phyloP scores from a whole-genome alignment of 305 asterid species.

The Caryopteris hybrid region DNA sequence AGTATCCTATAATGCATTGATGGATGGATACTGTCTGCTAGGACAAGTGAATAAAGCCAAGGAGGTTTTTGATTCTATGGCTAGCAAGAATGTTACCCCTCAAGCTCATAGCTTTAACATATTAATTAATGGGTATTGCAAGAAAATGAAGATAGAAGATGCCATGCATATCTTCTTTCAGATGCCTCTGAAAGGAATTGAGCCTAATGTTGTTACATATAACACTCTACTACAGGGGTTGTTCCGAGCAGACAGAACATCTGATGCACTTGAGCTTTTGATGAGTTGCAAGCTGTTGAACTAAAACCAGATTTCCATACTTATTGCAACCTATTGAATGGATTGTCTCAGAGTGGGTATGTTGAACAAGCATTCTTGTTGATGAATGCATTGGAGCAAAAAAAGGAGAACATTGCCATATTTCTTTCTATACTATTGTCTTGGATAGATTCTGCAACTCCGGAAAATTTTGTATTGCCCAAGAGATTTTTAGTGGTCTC shows the following conservation, averaged over 20 bases:
- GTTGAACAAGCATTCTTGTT: background rate
- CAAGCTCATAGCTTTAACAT: background rate
- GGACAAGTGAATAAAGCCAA: background rate
- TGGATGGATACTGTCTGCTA: too few relatives aligned
- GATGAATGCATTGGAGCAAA: background rate
- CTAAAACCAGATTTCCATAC: background rate
- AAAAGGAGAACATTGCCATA: background rate
- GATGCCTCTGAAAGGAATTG: too few relatives aligned
- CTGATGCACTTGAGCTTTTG: background rate
- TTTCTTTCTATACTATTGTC: background rate
- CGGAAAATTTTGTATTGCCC: background rate
- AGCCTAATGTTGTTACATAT: background rate
- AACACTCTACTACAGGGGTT: background rate
- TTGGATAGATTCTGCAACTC: conserved; percentile 13
- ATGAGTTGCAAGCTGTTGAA: conserved; percentile 10
- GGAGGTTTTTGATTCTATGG: background rate
- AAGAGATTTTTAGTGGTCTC: too few relatives aligned
- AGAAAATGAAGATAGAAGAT: background rate
- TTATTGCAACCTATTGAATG: background rate
- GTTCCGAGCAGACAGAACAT: background rate
- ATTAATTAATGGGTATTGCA: conserved; percentile 18
- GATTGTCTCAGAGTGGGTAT: background rate
- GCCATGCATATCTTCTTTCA: background rate
- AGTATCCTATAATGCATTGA: too few relatives aligned
- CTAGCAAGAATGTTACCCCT: background rate